Evolutionary conservation across 768 basidiomycete genomes (phyloP).

Genomic region (Phylloporus sp.): DNA sequence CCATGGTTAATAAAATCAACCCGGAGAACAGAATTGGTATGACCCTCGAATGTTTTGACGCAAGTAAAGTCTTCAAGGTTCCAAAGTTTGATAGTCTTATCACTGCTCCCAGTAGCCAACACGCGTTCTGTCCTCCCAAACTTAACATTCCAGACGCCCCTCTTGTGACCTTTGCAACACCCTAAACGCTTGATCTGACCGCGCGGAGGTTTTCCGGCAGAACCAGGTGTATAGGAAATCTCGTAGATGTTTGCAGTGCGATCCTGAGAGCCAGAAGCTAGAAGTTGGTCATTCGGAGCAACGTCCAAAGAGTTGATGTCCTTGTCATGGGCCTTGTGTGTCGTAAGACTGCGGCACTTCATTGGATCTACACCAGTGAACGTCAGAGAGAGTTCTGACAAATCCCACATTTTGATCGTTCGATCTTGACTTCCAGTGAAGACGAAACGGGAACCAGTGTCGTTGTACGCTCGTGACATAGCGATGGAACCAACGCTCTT

Average conservation of each 20-base stretch:
- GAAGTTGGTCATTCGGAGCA: constrained; percentile 78
- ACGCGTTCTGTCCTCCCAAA: constrained; percentile 82
- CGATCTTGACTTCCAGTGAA: constrained; percentile 96
- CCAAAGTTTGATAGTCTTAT: constrained; percentile 94
- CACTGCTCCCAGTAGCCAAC: constrained; percentile 90
- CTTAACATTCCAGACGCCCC: constrained; percentile 92
- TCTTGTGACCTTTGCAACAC: constrained; percentile 92
- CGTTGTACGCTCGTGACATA: constrained; percentile 49
- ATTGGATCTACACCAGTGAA: constrained; percentile 26
- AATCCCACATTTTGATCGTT: constrained; percentile 98
- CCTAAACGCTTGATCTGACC: constrained; percentile 77
- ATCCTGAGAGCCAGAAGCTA: constrained; percentile 95
- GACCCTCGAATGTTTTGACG: constrained; percentile 95
- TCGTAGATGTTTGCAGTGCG: constrained; percentile 88
- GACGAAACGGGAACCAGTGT: constrained; percentile 51
- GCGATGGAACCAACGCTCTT: constrained; percentile 91
- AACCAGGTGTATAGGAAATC: constrained; percentile 50
- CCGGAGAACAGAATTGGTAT: constrained; percentile 92
- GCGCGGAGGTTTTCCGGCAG: constrained; percentile 40
- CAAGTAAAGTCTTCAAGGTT: constrained; percentile 91
- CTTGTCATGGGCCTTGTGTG: constrained; percentile 93
- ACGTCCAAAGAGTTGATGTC: constrained; percentile 97
- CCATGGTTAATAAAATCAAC: constrained; percentile 86
- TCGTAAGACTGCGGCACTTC: constrained; percentile 72
- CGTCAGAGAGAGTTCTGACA: constrained; percentile 46